Conservation (phyloP, 140 eudicot genomes). For the Erigeron philadelphicus region DNA sequence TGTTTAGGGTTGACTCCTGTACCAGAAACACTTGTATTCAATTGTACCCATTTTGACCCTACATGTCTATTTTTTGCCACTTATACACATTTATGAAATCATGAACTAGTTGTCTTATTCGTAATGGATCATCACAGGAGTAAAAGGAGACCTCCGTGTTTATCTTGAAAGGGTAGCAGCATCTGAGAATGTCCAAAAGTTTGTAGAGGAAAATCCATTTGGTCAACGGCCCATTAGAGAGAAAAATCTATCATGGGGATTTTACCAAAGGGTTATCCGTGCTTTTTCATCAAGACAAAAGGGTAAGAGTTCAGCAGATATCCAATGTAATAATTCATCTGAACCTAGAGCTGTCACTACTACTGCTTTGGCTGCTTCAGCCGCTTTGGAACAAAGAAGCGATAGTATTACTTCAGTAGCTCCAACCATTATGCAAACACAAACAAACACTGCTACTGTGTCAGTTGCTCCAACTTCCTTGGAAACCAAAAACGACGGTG, state of each 20-base stretch:
- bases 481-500: constrained; percentile 1
- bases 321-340: constrained; percentile 15
- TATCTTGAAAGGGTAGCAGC: constrained; percentile 69
- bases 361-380: not conserved
- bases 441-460: not conserved
- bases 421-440: constrained; percentile 5
- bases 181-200: constrained; percentile 62
- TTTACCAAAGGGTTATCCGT: constrained; percentile 48
- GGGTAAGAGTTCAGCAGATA: constrained; percentile 1
- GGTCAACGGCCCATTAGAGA: constrained; percentile 71
- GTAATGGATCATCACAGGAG: constrained; percentile 40
- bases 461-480: not conserved
- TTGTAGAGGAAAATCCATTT: constrained; percentile 57
- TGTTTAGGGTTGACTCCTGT: not conserved
- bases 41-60: not conserved
- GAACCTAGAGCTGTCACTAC: constrained; percentile 15
- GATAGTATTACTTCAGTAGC: not conserved
- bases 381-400: not conserved
- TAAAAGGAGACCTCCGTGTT: constrained; percentile 59
- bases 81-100: not conserved
- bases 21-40: not conserved
- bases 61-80: constrained; percentile 1
- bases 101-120: constrained; percentile 4
- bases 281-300: constrained; percentile 27
- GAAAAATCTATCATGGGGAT: constrained; percentile 54